Evolutionary conservation across 176 grass and related monocot species (phyloP), one percentile per base, ranked within the genome.

Genomic region (Cocos nucifera): DNA sequence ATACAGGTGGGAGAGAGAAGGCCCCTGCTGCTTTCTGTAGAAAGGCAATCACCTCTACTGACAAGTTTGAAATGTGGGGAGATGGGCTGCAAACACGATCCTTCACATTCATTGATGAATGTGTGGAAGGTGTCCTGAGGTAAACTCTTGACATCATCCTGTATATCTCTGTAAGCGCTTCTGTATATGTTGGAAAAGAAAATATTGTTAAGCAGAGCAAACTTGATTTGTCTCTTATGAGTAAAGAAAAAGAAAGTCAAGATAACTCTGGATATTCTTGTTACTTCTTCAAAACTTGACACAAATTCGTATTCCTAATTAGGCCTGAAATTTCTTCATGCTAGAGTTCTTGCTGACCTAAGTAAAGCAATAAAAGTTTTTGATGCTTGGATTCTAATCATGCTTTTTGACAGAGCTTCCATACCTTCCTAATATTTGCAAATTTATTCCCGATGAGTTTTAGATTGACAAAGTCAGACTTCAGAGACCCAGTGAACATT

Each of bases 401-500:
- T 35, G 32, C 2, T 35, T 8, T 35, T 35, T 9, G 8, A 35
- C 6, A 35, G 32, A 35, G 5, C 32, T 35, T 35, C 8, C 32
- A 2, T 35, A 1, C 8, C 32, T 35, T 35, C 32, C 7, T 35
- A 44, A 14, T 44, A 44, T 44, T 44, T 44, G 35, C 10, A 3
- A 44, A 12, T 44, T 8, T 44, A 44, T 69, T 73, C 25, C 20
- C 21, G 29, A 64, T 63, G 60, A 22, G 22, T 15, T 64, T 32
- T 56, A 92, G 88, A 64, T 73, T 92, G 83, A 92, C 88, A 35
- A 94, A 87, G 77, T 94, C 84, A 1, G 84, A 94, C 59, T 94
- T 94, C 77, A 70, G 77, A 0, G 84, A 94, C 66, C 83, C 83
- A 1, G 74, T 94, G 61, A 94, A 94, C 80, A 94, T 87, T 56